phyloP scores from a whole-genome alignment of 768 basidiomycete species.

The Postia placenta region DNA sequence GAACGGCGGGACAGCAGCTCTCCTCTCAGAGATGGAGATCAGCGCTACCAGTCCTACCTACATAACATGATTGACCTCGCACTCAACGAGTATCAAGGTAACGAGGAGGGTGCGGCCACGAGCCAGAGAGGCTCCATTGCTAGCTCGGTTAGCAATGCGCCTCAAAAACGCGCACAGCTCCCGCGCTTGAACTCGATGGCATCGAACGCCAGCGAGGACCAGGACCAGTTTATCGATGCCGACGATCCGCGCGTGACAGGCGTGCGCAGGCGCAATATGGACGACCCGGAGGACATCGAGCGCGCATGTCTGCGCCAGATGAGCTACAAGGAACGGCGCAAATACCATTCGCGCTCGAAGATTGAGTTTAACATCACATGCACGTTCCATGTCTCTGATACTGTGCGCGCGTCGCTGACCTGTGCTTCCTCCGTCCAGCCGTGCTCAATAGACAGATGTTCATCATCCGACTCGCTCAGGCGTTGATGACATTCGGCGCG shows the following conservation, averaged over 20 bases:
- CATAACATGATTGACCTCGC: slow-evolving; percentile 44
- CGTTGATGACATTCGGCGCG: slow-evolving; percentile 88
- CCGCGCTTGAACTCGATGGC: slow-evolving; percentile 37
- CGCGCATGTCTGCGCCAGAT: slow-evolving; percentile 54
- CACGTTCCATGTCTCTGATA: slow-evolving; percentile 26
- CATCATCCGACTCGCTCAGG: slow-evolving; percentile 76
- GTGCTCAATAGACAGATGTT: slow-evolving; percentile 81
- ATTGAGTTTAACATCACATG: slow-evolving; percentile 76
- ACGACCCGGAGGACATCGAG: slow-evolving; percentile 59
- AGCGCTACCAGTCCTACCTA: slow-evolving; percentile 40
- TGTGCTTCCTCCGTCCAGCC: slow-evolving; percentile 38
- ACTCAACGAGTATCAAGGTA: slow-evolving; percentile 11
- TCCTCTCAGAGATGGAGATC: not conserved
- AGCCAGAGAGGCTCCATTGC: slow-evolving; percentile 3
- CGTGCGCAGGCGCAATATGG: slow-evolving; percentile 37
- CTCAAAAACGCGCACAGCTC: slow-evolving; percentile 15
- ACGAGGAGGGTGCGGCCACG: slow-evolving; percentile 9
- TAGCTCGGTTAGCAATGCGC: not conserved
- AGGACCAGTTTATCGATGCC: slow-evolving; percentile 55
- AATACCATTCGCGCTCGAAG: slow-evolving; percentile 54
- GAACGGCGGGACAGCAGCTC: not conserved
- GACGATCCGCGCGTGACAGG: slow-evolving; percentile 72
- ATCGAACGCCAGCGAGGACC: slow-evolving; percentile 26
- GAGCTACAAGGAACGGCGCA: slow-evolving; percentile 63
- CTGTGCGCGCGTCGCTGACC: not conserved